Evolutionary conservation across 1,284 basidiomycete genomes (phyloP), one percentile per base, ranked within the genome.

Genomic region (Nidula niveotomentosa): DNA sequence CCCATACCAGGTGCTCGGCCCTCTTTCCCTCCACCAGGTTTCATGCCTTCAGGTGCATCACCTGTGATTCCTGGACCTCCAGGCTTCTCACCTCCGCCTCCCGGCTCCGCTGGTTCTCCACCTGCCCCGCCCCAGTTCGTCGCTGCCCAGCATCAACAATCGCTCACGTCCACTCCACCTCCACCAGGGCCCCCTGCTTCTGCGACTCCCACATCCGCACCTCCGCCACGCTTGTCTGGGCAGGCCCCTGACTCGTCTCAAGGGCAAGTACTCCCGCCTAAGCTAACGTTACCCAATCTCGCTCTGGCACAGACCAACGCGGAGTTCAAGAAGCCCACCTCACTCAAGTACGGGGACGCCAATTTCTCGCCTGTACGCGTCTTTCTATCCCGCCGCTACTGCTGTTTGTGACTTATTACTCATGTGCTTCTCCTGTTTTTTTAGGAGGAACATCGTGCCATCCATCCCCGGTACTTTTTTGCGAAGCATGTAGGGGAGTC

Each of bases 381-480:
- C 36, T 18, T 8, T 35, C 18, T 36, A 17, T 8, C 46, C 23
- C 47, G 18, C 23, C 50, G 10, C 7, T 34, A 43, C 18, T 8
- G 13, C 35, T 34, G 12, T 18, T 30, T 48, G 12, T 41, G 3
- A 15, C 10, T 4, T 23, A 47, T 23, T 23, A 18, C 45, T 43
- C 52, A 8, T 47, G 13, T 5, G 10, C 18, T 47, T 47, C 45
- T 23, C n/a, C 50, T 17, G 35, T 52, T 54, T 35, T 35, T 23
- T 49, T 49, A 93, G 90, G 90, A 92, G 62, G 94, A 96, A 71
- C 86, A 85, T 62, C 86, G 94, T 56, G 88, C 93, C 1, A 81
- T 83, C 62, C 76, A 88, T 60, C 68, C 80, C n/a, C 85, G 82
- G 68, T 96, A 95, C 74, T 84, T 84, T 61, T 81, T 83, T 51